Evolutionary conservation across 768 basidiomycete species (phyloP).

Genomic region (Serendipita sp.): DNA sequence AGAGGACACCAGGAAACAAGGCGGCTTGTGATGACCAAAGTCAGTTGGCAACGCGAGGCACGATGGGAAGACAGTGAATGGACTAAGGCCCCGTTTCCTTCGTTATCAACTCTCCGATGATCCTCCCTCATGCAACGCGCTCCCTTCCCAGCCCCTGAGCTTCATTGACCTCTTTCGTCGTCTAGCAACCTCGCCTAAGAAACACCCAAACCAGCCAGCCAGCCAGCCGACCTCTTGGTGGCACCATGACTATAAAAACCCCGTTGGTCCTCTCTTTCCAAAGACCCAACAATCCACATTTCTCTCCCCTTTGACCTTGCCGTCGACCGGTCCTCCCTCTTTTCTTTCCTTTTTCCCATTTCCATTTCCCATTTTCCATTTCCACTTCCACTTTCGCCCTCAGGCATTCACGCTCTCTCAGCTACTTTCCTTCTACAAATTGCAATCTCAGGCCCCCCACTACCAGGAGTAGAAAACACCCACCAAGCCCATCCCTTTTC

Average conservation of each 20-base stretch:
- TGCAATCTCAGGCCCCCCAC: not conserved
- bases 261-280: not conserved
- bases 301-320: not conserved
- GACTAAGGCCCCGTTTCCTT: not conserved
- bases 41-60: too few relatives aligned
- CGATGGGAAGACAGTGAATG: too few relatives aligned
- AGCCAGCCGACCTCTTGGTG: not conserved
- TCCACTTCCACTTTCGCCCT: not conserved
- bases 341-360: not conserved
- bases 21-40: too few relatives aligned
- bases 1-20: too few relatives aligned
- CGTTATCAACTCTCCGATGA: not conserved
- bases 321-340: not conserved
- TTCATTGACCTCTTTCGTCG: not conserved
- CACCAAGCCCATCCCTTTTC: not conserved
- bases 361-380: too few relatives aligned
- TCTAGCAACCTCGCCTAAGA: too few relatives aligned
- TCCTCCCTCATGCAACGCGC: not conserved
- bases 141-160: not conserved
- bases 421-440: not conserved
- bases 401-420: not conserved
- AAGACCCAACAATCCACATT: not conserved
- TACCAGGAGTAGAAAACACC: slow-evolving; percentile 5
- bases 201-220: not conserved
- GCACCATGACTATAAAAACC: not conserved